phyloP scores from a whole-genome alignment of 2,329 filamentous ascomycete species.

The Ophiostoma sp. region DNA sequence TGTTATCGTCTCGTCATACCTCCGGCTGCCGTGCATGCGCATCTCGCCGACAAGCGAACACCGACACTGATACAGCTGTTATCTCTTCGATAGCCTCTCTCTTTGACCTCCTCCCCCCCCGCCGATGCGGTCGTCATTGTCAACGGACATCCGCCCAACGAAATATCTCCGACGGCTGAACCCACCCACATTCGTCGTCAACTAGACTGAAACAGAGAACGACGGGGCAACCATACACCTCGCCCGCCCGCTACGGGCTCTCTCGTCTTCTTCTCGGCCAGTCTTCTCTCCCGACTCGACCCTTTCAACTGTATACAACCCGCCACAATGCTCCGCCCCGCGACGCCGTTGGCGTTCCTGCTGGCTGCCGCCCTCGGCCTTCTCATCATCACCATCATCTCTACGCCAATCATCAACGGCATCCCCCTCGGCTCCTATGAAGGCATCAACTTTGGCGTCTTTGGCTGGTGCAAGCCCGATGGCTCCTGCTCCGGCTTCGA shows the following conservation, averaged over 20 bases:
- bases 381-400: conserved; percentile 80
- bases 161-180: not conserved
- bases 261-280: not conserved
- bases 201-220: not conserved
- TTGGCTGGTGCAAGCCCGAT: conserved; percentile 71
- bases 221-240: not conserved
- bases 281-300: not conserved
- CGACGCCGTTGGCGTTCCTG: conserved; percentile 82
- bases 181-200: not conserved
- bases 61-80: not conserved
- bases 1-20: conserved; percentile 16
- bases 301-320: not conserved
- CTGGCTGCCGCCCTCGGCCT: conserved; percentile 80
- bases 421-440: conserved; percentile 77
- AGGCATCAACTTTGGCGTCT: conserved; percentile 80
- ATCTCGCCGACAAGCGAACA: conserved; percentile 14
- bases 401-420: conserved; percentile 77
- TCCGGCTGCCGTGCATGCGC: conserved; percentile 16
- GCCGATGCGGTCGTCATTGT: conserved; percentile 10
- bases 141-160: conserved; percentile 2
- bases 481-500: conserved; percentile 63
- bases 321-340: conserved; percentile 74
- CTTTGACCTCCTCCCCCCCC: not conserved
- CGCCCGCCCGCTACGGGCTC: conserved; percentile 9
- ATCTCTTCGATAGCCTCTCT: not conserved